Evolutionary conservation across 805 yeast species (phyloP), one percentile per base, ranked within the genome.

Genomic region (Kuraishia piskuri): DNA sequence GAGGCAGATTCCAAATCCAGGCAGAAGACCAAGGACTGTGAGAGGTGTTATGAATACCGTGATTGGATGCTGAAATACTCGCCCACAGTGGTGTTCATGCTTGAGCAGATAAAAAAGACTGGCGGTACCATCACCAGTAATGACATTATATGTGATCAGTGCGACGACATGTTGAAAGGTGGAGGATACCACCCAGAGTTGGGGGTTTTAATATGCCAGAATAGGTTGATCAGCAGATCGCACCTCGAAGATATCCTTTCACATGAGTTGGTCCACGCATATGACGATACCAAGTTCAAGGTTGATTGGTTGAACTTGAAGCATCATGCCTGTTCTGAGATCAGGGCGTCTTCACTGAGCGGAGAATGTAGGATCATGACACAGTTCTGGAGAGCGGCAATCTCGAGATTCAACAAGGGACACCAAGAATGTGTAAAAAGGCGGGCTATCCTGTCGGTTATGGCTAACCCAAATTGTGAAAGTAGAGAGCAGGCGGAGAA

Each of bases 251-350:
- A 94, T 63, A 88, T 96, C 0, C 70, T 94, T 57, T 78, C 97
- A 1, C 99, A 94, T 65, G 99, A 94, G 65, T 74, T 94, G 66
- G 83, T 94, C 36, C 99, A 94, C 68, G 94, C 90, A 57, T 94
- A 89, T 68, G 99, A 94, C 69, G 84, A 90, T 63, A 73, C 88
- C 58, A 86, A 90, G 67, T 94, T 94, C 74, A 74, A 89, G 53
- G 90, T 94, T 2, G 89, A 94, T 67, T 87, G 96, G 86, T 63
- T 77, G 53, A 82, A 92, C 67, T 72, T 94, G 63, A 80, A 82
- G 62, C 99, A 94, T 64, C 98, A 92, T 65, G 99, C 99, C 0
- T 94, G 99, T 67, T 85, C 97, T 0, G 99, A 94, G 68, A 89
- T 94, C 51, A 76, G 99, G 55, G 99, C 99, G 0, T 85, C 95